phyloP scores from a whole-genome alignment of 495 filamentous ascomycete species.

The Peziza echinospora region DNA sequence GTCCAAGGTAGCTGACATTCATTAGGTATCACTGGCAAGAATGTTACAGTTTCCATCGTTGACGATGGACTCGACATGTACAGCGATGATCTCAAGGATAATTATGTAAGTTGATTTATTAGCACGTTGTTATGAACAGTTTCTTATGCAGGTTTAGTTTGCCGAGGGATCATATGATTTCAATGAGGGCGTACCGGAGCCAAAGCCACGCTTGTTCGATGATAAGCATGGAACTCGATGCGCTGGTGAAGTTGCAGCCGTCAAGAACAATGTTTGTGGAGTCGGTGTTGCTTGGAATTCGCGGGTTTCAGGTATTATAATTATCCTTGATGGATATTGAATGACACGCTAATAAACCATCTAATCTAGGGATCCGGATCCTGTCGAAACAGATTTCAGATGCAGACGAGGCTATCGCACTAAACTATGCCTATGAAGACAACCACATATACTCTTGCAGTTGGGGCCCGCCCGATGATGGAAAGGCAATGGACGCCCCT shows the following conservation, averaged over 20 bases:
- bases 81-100: constrained; percentile 76
- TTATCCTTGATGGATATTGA: too few species aligned
- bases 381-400: constrained; percentile 77
- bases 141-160: constrained; percentile 32
- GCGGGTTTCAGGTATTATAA: constrained; percentile 51
- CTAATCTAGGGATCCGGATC: constrained; percentile 48
- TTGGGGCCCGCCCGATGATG: constrained; percentile 91
- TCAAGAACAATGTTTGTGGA: constrained; percentile 80
- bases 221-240: constrained; percentile 85
- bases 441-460: constrained; percentile 98
- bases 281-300: constrained; percentile 87
- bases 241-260: constrained; percentile 81
- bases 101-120: constrained; percentile 25
- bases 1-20: too few species aligned
- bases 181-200: constrained; percentile 62
- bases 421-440: constrained; percentile 76
- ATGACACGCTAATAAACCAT: too few species aligned
- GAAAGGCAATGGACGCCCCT: constrained; percentile 78
- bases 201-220: constrained; percentile 54
- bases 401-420: constrained; percentile 70
- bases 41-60: constrained; percentile 74
- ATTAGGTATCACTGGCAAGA: constrained; percentile 55
- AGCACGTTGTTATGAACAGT: neutral
- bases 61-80: constrained; percentile 97
- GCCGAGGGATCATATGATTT: constrained; percentile 84